Evolutionary conservation across 768 basidiomycete genomes (phyloP), one percentile per base, ranked within the genome.

Genomic region (Peribolospora kevripleyi): DNA sequence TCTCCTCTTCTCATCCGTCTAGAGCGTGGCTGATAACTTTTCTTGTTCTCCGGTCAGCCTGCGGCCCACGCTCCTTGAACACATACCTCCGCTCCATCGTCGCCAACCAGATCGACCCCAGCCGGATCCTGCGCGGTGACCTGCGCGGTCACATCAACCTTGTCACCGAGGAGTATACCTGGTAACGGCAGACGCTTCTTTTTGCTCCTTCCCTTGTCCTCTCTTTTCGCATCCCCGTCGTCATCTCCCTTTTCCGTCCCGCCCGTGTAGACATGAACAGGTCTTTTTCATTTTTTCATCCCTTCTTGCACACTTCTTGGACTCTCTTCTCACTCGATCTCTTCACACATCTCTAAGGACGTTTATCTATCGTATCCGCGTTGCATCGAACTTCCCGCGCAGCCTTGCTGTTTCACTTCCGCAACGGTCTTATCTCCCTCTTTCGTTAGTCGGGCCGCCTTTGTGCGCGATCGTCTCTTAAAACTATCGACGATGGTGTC

Each of bases 61-160:
- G 82, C 61, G 83, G 82, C 1, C 82, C 82, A 0, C 70, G 72
- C 0, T 76, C 79, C 6, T 70, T 84, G 52, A 80, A 81, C 63
- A 76, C 74, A 5, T 68, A 81, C 61, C 74, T 84, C 6, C 71
- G 83, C 46, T 79, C 81, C 65, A 68, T 74, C 46, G 72, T 83
- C 7, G 72, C 79, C 1, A 65, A 70, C 40, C 75, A 77, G 56
- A 80, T 82, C 57, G 71, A 75, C 62, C 75, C 78, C 25, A 60
- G 59, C 40, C 71, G 73, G 55, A 69, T 79, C 57, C 61, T 71
- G 56, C 66, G 68, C 50, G 80, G 77, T 3, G 77, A 80, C 64
- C 69, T 71, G 65, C 72, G 75, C 43, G 77, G 80, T 13, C 72
- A 69, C 25, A 75, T 82, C 54, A 66, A 73, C 39, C 71, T 82